phyloP scores from a whole-genome alignment of 2,329 filamentous ascomycete species.

The Tricladium varicosporioides region DNA sequence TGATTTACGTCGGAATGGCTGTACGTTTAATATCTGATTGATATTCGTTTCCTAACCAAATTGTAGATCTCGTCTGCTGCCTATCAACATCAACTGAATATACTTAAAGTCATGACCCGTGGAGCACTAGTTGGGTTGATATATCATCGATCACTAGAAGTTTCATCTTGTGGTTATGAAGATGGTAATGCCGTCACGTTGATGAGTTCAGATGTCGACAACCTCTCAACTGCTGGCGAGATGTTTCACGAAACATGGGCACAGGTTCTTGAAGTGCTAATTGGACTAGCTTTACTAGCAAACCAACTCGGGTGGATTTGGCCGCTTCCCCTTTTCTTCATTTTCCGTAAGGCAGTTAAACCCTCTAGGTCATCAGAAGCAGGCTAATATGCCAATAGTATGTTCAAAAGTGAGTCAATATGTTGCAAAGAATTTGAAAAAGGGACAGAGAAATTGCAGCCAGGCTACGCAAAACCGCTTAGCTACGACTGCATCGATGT shows the following conservation, averaged over 20 bases:
- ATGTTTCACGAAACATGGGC: conserved; percentile 46
- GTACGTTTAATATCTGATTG: not conserved
- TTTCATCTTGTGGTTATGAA: conserved; percentile 26
- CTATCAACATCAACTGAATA: not conserved
- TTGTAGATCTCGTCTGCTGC: not conserved
- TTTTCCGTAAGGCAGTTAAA: conserved; percentile 36
- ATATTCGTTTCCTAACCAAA: not conserved
- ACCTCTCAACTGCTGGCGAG: conserved; percentile 31
- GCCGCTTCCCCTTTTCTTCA: conserved; percentile 39
- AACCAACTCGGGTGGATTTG: conserved; percentile 42
- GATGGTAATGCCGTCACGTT: conserved; percentile 38
- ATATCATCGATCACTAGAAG: conserved; percentile 33
- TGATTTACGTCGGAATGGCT: not conserved
- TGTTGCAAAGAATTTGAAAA: conserved; percentile 13
- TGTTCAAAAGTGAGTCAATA: not conserved
- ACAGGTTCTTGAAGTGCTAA: conserved; percentile 38
- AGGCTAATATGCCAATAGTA: not conserved
- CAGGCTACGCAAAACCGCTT: conserved; percentile 24
- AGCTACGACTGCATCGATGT: conserved; percentile 18
- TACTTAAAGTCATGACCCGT: not conserved
- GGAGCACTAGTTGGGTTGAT: conserved; percentile 30
- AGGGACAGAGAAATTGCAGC: conserved; percentile 24
- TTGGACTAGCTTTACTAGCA: conserved; percentile 40
- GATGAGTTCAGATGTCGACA: conserved; percentile 41
- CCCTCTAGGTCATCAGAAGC: too few species aligned